phyloP scores from a whole-genome alignment of 176 grass and related monocot species.

The Avena insularis region DNA sequence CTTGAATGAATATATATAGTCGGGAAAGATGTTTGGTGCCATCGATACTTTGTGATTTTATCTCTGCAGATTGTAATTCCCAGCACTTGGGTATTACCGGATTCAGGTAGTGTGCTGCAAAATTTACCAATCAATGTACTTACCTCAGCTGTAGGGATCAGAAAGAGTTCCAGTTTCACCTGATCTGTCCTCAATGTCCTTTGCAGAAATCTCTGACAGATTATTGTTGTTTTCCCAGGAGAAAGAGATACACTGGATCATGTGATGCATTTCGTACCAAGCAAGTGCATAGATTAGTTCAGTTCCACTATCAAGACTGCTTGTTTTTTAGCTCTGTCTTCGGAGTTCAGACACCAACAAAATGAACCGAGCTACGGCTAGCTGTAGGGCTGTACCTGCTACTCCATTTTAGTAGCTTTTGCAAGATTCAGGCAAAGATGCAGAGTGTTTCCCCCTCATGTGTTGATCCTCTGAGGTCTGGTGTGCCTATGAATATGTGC shows the following conservation, averaged over 20 bases:
- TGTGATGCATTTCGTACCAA: background rate
- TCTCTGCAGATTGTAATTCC: background rate
- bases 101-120: conserved; percentile 8
- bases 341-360: background rate
- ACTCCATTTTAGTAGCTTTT: conserved; percentile 9
- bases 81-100: background rate
- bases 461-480: conserved; percentile 23
- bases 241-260: background rate
- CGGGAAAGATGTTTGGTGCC: background rate
- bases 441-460: conserved; percentile 20
- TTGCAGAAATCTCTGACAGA: conserved; percentile 30
- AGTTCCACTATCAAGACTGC: background rate
- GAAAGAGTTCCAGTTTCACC: background rate
- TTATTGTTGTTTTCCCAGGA: background rate
- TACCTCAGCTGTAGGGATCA: background rate
- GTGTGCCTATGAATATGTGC: conserved; percentile 46
- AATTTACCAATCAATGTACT: too few species aligned
- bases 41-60: background rate
- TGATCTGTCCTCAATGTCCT: background rate
- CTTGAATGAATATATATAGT: background rate
- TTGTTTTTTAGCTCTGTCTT: background rate
- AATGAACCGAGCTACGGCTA: background rate
- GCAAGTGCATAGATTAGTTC: background rate
- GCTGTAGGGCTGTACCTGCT: background rate
- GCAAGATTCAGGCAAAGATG: conserved; percentile 29